A percentile compares a stretch with the other conserved stretches of the same genome.
Evolutionary conservation across 495 filamentous ascomycete species (phyloP).

Genomic region (Sphaerosporella brunnea): DNA sequence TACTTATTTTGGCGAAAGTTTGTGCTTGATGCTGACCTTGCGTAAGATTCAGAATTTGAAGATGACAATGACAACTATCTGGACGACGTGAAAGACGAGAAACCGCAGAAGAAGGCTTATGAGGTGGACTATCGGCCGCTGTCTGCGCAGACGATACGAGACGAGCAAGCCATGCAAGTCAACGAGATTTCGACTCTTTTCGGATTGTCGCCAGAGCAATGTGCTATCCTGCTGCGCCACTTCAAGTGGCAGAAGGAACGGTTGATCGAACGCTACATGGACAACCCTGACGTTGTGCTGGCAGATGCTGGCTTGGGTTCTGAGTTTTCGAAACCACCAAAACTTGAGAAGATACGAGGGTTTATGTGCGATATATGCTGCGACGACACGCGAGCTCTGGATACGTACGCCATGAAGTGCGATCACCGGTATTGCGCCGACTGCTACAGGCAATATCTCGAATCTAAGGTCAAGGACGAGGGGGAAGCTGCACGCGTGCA

Average conservation of each 20-base stretch:
- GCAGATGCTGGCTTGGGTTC: conserved; percentile 70
- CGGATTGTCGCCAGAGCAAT: conserved; percentile 66
- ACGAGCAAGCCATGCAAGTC: conserved; percentile 65
- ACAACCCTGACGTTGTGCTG: conserved; percentile 53
- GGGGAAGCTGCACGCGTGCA: conserved; percentile 89
- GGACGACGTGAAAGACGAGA: conserved; percentile 62
- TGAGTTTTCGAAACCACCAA: conserved; percentile 41
- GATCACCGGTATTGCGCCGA: conserved; percentile 87
- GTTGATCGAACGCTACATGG: conserved; percentile 89
- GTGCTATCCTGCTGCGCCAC: conserved; percentile 72
- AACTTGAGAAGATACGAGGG: conserved; percentile 48
- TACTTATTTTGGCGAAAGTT: no score
- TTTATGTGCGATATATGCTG: conserved; percentile 94
- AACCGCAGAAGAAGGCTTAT: conserved; percentile 53
- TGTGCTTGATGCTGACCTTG: conserved; percentile 22
- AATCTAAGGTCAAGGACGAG: conserved; percentile 82
- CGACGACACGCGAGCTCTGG: conserved; percentile 61
- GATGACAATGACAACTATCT: conserved; percentile 56
- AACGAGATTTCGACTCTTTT: conserved; percentile 78
- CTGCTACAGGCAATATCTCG: conserved; percentile 81
- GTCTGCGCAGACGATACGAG: conserved; percentile 59
- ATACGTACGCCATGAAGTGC: conserved; percentile 90
- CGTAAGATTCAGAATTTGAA: conserved; percentile 24
- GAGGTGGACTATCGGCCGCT: conserved; percentile 73
- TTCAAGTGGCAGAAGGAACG: conserved; percentile 91